Conservation (phyloP, 805 yeast genomes). For the Teunomyces funiuensis region DNA sequence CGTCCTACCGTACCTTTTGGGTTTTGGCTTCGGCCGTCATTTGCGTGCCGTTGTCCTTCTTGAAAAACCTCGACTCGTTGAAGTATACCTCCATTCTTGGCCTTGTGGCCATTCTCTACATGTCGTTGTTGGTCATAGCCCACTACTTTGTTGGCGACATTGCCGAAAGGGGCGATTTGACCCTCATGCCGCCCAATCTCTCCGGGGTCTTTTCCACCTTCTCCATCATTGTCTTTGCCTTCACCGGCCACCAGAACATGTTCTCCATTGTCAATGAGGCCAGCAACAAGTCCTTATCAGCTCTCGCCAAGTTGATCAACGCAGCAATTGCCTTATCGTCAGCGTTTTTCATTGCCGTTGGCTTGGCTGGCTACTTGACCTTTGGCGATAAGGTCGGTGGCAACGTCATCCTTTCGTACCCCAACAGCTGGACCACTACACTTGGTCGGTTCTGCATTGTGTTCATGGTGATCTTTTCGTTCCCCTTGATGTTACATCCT, state of each 20-base stretch:
- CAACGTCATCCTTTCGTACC: constrained; percentile 77
- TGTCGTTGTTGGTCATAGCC: constrained; percentile 68
- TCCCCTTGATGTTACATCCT: constrained; percentile 89
- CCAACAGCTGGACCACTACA: constrained; percentile 57
- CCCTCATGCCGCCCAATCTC: constrained; percentile 39
- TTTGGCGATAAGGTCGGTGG: constrained; percentile 81
- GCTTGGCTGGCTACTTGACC: constrained; percentile 79
- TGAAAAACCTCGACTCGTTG: constrained; percentile 75
- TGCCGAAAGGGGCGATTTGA: constrained; percentile 25
- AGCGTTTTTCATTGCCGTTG: constrained; percentile 65
- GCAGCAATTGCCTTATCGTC: constrained; percentile 62
- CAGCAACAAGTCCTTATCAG: constrained; percentile 48
- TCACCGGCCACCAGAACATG: constrained; percentile 95
- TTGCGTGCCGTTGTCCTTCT: constrained; percentile 66
- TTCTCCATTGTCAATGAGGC: constrained; percentile 86
- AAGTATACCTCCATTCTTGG: constrained; percentile 86
- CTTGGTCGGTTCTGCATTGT: constrained; percentile 82
- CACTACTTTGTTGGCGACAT: constrained; percentile 66
- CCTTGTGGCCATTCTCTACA: constrained; percentile 73
- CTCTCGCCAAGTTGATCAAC: constrained; percentile 47
- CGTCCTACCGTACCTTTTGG: constrained; percentile 53
- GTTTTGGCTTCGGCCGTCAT: constrained; percentile 47
- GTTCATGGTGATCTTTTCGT: constrained; percentile 76
- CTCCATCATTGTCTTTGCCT: constrained; percentile 93
- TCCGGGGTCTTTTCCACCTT: constrained; percentile 61